Percentiles rank a stretch among this genome's conserved stretches.
Evolutionary conservation across 1,139 yeast genomes (phyloP).

Genomic region (Blastobotrys capitulatus): DNA sequence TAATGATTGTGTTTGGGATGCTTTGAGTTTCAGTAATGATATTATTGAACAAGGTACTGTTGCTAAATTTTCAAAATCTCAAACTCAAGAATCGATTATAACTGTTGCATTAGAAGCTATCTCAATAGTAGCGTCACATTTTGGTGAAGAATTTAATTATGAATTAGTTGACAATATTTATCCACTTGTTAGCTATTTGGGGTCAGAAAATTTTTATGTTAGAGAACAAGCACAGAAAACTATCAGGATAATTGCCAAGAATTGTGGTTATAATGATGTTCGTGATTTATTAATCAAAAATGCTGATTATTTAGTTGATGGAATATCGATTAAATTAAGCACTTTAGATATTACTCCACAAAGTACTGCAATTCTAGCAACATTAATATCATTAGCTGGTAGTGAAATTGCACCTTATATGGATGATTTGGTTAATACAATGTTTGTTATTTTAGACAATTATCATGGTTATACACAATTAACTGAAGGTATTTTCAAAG

Average conservation of each 20-base stretch:
- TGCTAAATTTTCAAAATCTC: background rate
- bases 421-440: slow-evolving; percentile 64
- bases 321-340: slow-evolving; percentile 61
- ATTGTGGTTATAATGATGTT: slow-evolving; percentile 55
- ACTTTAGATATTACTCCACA: slow-evolving; percentile 68
- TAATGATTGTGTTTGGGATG: slow-evolving; percentile 17
- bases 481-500: slow-evolving; percentile 68
- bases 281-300: slow-evolving; percentile 54
- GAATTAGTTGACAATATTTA: slow-evolving; percentile 53
- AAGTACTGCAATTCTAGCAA: slow-evolving; percentile 62
- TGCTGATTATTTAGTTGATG: slow-evolving; percentile 74
- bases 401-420: slow-evolving; percentile 57
- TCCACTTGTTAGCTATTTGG: slow-evolving; percentile 51
- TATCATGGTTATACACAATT: slow-evolving; percentile 76
- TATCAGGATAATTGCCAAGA: slow-evolving; percentile 43
- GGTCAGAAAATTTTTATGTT: slow-evolving; percentile 41
- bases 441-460: slow-evolving; percentile 71
- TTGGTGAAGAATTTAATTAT: slow-evolving; percentile 40
- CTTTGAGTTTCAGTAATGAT: slow-evolving; percentile 18
- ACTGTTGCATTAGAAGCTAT: slow-evolving; percentile 38
- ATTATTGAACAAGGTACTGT: slow-evolving; percentile 5
- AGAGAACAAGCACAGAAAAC: slow-evolving; percentile 45
- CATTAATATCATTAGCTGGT: slow-evolving; percentile 67
- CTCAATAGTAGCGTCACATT: slow-evolving; percentile 34
- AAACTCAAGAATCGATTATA: slow-evolving; percentile 9